These are phyloP conservation scores for Sclerotinia trifoliorum DNA, from an alignment of 2,329 filamentous ascomycete genomes.

Conservation along the genomic window DNA sequence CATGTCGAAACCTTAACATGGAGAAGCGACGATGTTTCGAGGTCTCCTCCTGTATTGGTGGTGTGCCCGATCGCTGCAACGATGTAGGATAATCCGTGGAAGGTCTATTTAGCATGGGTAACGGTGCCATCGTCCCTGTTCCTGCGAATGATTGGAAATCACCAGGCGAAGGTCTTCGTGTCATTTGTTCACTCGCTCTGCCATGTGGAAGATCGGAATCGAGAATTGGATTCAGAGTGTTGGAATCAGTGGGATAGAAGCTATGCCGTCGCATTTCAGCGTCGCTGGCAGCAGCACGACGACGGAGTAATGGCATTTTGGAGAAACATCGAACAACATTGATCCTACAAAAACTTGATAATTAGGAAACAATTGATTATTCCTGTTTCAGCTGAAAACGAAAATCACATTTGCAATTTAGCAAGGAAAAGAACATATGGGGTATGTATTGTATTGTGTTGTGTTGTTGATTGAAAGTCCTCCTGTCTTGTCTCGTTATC, in stretches of 20 bases:
- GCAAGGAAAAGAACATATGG: constrained; percentile 5
- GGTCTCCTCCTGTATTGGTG: constrained; percentile 54
- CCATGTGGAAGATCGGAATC: constrained; percentile 28
- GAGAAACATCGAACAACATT: constrained; percentile 22
- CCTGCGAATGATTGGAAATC: constrained; percentile 31
- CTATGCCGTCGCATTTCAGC: constrained; percentile 38
- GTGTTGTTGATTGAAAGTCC: neutral
- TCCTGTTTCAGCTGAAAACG: constrained; percentile 3
- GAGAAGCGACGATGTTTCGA: constrained; percentile 62
- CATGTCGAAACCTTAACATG: constrained; percentile 83
- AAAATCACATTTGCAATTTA: constrained; percentile 18
- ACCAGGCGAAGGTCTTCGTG: constrained; percentile 35
- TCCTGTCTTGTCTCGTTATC: constrained; percentile 17
- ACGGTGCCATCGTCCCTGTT: constrained; percentile 25
- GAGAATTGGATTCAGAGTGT: constrained; percentile 28
- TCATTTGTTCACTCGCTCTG: constrained; percentile 40
- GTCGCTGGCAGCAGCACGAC: constrained; percentile 37
- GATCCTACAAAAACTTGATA: constrained; percentile 14
- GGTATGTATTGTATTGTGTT: neutral
- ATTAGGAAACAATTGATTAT: neutral
- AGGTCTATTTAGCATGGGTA: constrained; percentile 24
- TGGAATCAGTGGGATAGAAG: constrained; percentile 31
- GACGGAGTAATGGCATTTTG: constrained; percentile 37
- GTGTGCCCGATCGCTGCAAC: constrained; percentile 37
- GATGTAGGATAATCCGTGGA: constrained; percentile 29